Evolutionary conservation across 1,139 yeast genomes (phyloP), one percentile per base, ranked within the genome.

Genomic region (Tardiomyces depauwii): DNA sequence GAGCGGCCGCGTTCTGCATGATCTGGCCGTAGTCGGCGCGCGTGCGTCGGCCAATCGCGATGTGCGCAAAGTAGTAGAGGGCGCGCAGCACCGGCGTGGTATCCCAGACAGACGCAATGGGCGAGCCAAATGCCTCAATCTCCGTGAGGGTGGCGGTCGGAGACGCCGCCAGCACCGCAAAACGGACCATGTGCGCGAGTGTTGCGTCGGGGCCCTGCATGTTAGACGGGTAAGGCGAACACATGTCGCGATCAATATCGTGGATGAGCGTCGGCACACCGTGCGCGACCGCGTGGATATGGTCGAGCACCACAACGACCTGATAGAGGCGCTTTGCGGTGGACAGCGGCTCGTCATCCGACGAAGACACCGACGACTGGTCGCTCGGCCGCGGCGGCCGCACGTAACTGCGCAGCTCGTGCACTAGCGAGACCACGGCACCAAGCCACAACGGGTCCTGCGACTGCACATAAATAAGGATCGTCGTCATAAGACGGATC

Each of bases 401-500:
- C 14, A 45, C 36, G 33, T 45, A 45, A 6, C 50, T 43, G 13
- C 48, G 43, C 40, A 59, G 51, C 32, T 52, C 55, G 49, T 55
- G 57, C 5, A 62, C 60, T 23, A 60, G 51, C 23, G 66, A 62
- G 33, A 65, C 56, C n/a, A 69, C 67, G 12, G 66, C 56, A 3
- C 68, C 69, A 14, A 68, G 58, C 67, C 69, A 64, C 42, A 54
- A 49, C 36, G 62, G 53, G 44, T 63, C 66, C 18, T 59, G 57
- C 13, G 69, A 59, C 46, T 61, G 66, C 47, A 68, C 55, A 41
- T 65, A 68, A 41, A 63, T 54, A 39, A 67, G 51, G 27, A 63
- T 49, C 46, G 60, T 49, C 18, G 66, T 55, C 56, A 61, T 64
- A 30, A 64, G 53, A 39, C 61, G 56, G 30, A 63, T 39, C 13